Evolutionary conservation across 495 filamentous ascomycete genomes (phyloP).

Genomic region (Aspergillus campestris): DNA sequence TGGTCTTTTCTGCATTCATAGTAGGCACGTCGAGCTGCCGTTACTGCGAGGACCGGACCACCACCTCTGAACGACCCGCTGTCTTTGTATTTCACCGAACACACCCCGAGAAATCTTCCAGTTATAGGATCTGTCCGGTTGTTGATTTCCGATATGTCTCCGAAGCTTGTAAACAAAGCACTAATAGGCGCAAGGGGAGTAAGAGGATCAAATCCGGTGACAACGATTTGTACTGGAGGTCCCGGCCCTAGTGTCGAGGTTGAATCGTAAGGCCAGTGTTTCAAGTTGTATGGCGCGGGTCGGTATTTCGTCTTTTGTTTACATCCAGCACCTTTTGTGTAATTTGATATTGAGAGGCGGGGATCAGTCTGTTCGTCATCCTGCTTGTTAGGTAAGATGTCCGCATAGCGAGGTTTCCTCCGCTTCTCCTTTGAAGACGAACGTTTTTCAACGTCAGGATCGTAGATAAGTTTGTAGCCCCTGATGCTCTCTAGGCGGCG

Average conservation of each 20-base stretch:
- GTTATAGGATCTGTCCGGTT: slow-evolving; percentile 90
- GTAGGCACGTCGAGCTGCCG: slow-evolving; percentile 67
- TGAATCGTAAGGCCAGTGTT: slow-evolving; percentile 68
- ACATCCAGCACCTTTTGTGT: slow-evolving; percentile 47
- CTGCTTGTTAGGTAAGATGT: slow-evolving; percentile 57
- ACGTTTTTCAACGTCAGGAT: slow-evolving; percentile 62
- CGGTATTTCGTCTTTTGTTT: slow-evolving; percentile 69
- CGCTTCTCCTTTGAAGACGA: slow-evolving; percentile 54
- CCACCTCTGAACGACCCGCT: slow-evolving; percentile 43
- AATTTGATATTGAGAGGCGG: slow-evolving; percentile 57
- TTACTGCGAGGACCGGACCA: slow-evolving; percentile 53
- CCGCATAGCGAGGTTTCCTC: slow-evolving; percentile 61
- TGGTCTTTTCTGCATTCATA: slow-evolving; percentile 53
- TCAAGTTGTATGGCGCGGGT: slow-evolving; percentile 66
- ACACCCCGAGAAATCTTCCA: slow-evolving; percentile 87
- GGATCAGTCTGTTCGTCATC: slow-evolving; percentile 68
- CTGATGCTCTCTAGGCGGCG: slow-evolving; percentile 55
- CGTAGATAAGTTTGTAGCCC: slow-evolving; percentile 63
- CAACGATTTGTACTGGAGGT: slow-evolving; percentile 80
- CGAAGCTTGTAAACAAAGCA: slow-evolving; percentile 77
- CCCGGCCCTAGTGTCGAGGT: slow-evolving; percentile 78
- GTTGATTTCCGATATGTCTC: slow-evolving; percentile 78
- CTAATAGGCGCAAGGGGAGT: slow-evolving; percentile 68
- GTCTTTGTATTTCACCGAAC: slow-evolving; percentile 82
- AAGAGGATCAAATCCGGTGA: slow-evolving; percentile 89